Percentiles rank a stretch among this genome's conserved stretches.
Evolutionary conservation across 768 basidiomycete genomes (phyloP).

Genomic region (Suillus cothurnatus): DNA sequence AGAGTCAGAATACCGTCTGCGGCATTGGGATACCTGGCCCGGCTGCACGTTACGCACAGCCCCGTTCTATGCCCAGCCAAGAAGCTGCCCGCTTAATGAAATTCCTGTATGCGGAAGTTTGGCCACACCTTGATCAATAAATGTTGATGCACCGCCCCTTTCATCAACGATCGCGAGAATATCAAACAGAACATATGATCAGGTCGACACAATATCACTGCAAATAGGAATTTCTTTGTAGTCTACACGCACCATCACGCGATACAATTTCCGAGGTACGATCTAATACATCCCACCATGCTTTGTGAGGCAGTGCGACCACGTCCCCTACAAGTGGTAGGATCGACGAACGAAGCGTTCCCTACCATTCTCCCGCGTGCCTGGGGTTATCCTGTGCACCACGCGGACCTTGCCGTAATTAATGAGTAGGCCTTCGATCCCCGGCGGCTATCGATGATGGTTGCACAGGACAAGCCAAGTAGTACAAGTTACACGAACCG

Average conservation of each 20-base stretch:
- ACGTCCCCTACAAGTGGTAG: background rate
- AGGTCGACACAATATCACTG: background rate
- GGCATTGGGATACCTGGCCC: background rate
- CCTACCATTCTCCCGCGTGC: background rate
- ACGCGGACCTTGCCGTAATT: slow-evolving; percentile 2
- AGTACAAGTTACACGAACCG: background rate
- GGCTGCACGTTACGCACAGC: slow-evolving; percentile 3
- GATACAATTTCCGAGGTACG: background rate
- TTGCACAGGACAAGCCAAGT: slow-evolving; percentile 2
- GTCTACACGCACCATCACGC: background rate
- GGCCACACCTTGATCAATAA: background rate
- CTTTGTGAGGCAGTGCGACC: background rate
- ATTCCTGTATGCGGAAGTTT: slow-evolving; percentile 2
- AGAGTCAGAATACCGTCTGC: background rate
- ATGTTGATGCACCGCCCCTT: slow-evolving; percentile 4
- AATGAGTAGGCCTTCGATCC: background rate
- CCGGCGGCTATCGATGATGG: slow-evolving; percentile 7
- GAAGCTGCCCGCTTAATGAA: background rate
- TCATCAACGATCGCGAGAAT: slow-evolving; percentile 9
- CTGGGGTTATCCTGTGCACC: background rate
- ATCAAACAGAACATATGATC: background rate
- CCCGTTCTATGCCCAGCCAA: background rate
- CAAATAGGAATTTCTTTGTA: background rate
- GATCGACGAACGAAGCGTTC: slow-evolving; percentile 2
- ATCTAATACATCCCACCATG: background rate